Conservation (phyloP, 192 early-diverging fungal species). For the Rhizophagus clarus region DNA sequence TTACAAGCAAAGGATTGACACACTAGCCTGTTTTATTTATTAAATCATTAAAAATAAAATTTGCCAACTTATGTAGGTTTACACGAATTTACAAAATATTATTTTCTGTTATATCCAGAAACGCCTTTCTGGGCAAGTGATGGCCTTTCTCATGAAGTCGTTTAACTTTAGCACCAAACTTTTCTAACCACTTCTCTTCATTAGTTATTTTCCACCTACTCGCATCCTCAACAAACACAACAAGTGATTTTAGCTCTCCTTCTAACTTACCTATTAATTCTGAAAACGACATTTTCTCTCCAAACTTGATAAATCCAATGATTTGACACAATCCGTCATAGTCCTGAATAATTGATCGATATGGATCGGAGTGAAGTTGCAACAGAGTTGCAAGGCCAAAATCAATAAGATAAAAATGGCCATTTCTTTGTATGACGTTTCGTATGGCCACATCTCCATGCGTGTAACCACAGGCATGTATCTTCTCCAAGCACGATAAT, state of each 20-base stretch:
- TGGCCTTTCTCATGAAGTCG: slow-evolving; percentile 7
- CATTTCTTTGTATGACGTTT: slow-evolving; percentile 8
- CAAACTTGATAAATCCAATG: slow-evolving; percentile 9
- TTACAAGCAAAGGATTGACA: too few relatives aligned
- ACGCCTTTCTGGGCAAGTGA: not conserved
- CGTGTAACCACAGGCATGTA: not conserved
- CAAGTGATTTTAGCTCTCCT: not conserved
- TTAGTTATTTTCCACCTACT: not conserved
- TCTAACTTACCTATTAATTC: not conserved
- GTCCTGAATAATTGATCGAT: slow-evolving; percentile 15
- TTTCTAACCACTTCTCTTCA: not conserved
- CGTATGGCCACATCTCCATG: not conserved
- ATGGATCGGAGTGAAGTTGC: not conserved
- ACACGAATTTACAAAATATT: not conserved
- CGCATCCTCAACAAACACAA: not conserved
- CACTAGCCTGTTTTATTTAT: too few relatives aligned
- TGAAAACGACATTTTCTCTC: slow-evolving; percentile 3
- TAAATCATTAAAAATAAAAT: too few relatives aligned
- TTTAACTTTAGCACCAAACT: slow-evolving; percentile 5
- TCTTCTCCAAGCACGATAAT: slow-evolving; percentile 10
- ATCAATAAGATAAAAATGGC: slow-evolving; percentile 11
- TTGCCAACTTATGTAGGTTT: too few relatives aligned
- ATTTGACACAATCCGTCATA: slow-evolving; percentile 12
- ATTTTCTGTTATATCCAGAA: not conserved
- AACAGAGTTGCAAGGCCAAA: not conserved